phyloP scores from a whole-genome alignment of 305 asterid genomes.

The Ajuga reptans region DNA sequence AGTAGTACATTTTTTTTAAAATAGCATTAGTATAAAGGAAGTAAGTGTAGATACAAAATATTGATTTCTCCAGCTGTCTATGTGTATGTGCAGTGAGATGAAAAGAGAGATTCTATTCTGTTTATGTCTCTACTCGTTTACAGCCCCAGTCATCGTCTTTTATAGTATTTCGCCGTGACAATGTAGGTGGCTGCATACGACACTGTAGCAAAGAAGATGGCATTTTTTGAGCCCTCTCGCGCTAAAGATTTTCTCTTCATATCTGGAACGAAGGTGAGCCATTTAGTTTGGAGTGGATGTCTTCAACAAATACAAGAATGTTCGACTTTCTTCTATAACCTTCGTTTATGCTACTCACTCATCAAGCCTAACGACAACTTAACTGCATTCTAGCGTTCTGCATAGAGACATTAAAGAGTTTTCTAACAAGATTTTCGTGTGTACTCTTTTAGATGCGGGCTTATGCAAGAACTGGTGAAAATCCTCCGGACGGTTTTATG shows the following conservation, averaged over 20 bases:
- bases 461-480: constrained; percentile 59
- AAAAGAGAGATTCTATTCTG: not conserved
- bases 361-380: too few species aligned
- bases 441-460: constrained; percentile 49
- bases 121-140: not conserved
- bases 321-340: too few species aligned
- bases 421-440: not conserved
- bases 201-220: constrained; percentile 51
- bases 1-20: too few species aligned
- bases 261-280: constrained; percentile 65
- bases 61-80: too few species aligned
- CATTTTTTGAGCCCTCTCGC: constrained; percentile 71
- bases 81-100: not conserved
- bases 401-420: not conserved
- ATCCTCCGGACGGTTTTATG: constrained; percentile 78
- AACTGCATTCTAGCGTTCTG: not conserved
- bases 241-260: constrained; percentile 67
- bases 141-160: too few species aligned
- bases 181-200: constrained; percentile 84
- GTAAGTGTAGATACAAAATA: too few species aligned
- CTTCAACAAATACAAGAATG: not conserved
- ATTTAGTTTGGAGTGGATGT: not conserved
- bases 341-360: too few species aligned
- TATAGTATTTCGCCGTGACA: not conserved
- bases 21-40: too few species aligned